A percentile compares a stretch with the other conserved stretches of the same genome.
These are phyloP conservation scores for Globisporangium cederbergense DNA, from an alignment of 352 stramenopile genomes.

Conservation along the genomic window DNA sequence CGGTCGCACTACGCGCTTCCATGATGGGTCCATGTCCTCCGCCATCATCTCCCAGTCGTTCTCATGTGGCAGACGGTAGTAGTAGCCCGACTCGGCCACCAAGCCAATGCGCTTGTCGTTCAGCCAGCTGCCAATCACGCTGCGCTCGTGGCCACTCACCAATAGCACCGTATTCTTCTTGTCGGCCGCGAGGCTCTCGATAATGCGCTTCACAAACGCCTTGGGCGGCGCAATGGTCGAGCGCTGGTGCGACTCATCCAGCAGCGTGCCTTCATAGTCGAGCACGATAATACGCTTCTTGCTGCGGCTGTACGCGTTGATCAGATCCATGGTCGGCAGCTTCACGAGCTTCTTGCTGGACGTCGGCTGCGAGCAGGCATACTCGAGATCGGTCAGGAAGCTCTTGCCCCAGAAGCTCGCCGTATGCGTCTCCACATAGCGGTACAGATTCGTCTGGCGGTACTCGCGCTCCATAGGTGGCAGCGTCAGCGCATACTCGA, in stretches of 20 bases:
- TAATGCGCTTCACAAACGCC: slow-evolving; percentile 40
- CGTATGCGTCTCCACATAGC: slow-evolving; percentile 85
- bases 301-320: slow-evolving; percentile 53
- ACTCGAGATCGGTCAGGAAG: slow-evolving; percentile 69
- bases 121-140: slow-evolving; percentile 87
- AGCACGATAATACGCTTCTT: slow-evolving; percentile 85
- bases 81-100: slow-evolving; percentile 70
- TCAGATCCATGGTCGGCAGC: slow-evolving; percentile 55
- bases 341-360: slow-evolving; percentile 46
- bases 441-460: slow-evolving; percentile 85
- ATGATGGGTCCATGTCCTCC: slow-evolving; percentile 51
- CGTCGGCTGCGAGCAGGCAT: slow-evolving; percentile 35
- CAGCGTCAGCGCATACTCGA: slow-evolving; percentile 84
- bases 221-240: slow-evolving; percentile 47
- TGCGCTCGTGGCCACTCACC: slow-evolving; percentile 67
- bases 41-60: slow-evolving; percentile 74
- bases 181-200: slow-evolving; percentile 32
- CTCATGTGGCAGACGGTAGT: slow-evolving; percentile 63
- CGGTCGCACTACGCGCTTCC: slow-evolving; percentile 73
- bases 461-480: slow-evolving; percentile 79
- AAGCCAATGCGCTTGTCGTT: slow-evolving; percentile 67
- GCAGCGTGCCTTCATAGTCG: slow-evolving; percentile 84
- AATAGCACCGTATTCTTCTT: slow-evolving; percentile 75
- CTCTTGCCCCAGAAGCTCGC: slow-evolving; percentile 78
- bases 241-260: slow-evolving; percentile 12